phyloP scores from a whole-genome alignment of 1,284 basidiomycete species.

The Wallemia ichthyophaga region DNA sequence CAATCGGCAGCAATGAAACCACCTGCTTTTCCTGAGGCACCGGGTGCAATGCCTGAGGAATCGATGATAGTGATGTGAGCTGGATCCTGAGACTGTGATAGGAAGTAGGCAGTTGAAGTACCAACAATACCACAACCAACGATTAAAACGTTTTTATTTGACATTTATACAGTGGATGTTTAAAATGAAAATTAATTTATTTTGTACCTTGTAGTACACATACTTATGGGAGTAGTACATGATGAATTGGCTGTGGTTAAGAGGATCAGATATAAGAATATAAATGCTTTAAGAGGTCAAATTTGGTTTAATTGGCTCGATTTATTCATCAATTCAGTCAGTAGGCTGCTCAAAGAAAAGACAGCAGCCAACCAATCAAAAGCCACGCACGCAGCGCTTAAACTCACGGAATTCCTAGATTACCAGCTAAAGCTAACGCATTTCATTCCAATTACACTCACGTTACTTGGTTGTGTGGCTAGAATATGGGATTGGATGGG shows the following conservation, averaged over 20 bases:
- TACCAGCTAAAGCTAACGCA: background rate
- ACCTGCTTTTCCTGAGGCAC: conserved; percentile 16
- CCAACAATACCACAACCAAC: conserved; percentile 13
- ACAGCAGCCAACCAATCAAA: too few relatives aligned
- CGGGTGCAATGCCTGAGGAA: conserved; percentile 13
- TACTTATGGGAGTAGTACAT: too few relatives aligned
- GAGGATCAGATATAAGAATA: background rate
- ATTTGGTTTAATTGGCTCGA: background rate
- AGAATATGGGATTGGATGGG: background rate
- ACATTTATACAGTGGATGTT: too few relatives aligned
- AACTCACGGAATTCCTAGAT: background rate
- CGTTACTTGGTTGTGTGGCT: background rate
- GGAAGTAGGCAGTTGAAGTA: conserved; percentile 13
- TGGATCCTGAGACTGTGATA: conserved; percentile 4
- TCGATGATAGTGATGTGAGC: conserved; percentile 13
- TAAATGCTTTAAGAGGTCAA: background rate
- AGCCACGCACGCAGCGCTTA: too few relatives aligned
- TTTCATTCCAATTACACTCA: background rate
- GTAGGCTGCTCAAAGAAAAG: background rate
- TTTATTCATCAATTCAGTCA: background rate
- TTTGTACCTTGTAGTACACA: too few relatives aligned
- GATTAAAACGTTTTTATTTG: background rate
- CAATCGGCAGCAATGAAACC: conserved; percentile 17
- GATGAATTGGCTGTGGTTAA: background rate
- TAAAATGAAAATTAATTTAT: too few relatives aligned